phyloP scores from a whole-genome alignment of 2,329 filamentous ascomycete genomes.

The Pseudogymnoascus sp. region DNA sequence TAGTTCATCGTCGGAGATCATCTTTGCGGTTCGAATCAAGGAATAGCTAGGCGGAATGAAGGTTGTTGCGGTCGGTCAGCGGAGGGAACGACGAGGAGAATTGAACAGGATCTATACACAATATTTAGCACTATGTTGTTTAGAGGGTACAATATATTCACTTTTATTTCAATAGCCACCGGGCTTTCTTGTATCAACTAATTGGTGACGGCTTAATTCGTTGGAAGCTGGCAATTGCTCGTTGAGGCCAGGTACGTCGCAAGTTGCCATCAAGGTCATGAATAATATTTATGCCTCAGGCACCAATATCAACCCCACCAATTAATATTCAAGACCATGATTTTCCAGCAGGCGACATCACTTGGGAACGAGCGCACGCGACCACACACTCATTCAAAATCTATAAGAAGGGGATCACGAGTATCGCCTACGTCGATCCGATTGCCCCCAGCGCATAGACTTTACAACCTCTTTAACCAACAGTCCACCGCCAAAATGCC shows the following conservation, averaged over 20 bases:
- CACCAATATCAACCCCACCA: slow-evolving; percentile 5
- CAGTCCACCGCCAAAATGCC: slow-evolving; percentile 49
- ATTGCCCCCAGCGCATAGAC: neutral
- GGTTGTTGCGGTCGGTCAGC: neutral
- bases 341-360: slow-evolving; percentile 8
- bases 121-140: neutral
- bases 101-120: neutral
- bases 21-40: slow-evolving; percentile 36
- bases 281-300: neutral
- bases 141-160: neutral
- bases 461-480: neutral
- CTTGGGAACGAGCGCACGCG: slow-evolving; percentile 3
- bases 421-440: slow-evolving; percentile 1
- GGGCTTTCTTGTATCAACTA: neutral
- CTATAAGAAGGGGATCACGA: slow-evolving; percentile 7
- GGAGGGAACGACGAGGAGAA: neutral
- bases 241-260: slow-evolving; percentile 8
- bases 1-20: slow-evolving; percentile 91
- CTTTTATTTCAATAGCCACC: neutral
- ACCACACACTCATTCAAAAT: slow-evolving; percentile 7
- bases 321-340: slow-evolving; percentile 9
- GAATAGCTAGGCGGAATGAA: neutral
- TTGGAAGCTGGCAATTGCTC: neutral
- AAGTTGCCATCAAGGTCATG: slow-evolving; percentile 7
- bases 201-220: neutral